These are phyloP conservation scores for Lasiodiplodia hormozganensis DNA, from an alignment of 2,329 filamentous ascomycete species.

Conservation along the genomic window DNA sequence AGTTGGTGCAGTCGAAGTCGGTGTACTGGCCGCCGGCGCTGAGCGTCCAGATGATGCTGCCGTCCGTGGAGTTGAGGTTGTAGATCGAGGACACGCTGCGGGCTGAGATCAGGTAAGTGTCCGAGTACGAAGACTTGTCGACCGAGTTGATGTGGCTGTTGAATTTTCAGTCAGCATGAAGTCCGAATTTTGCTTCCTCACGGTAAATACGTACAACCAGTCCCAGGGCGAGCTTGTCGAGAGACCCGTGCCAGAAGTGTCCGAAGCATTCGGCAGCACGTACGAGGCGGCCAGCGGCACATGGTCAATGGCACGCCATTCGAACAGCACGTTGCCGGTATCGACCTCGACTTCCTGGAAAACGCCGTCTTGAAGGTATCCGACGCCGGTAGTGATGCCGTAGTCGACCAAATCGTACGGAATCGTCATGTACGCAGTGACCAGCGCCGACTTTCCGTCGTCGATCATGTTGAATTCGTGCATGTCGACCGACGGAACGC, in stretches of 20 bases:
- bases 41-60: constrained; percentile 61
- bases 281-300: constrained; percentile 57
- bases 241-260: constrained; percentile 53
- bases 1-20: constrained; percentile 46
- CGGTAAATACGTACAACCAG: constrained; percentile 48
- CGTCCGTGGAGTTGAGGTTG: constrained; percentile 56
- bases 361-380: constrained; percentile 59
- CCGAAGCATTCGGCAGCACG: constrained; percentile 52
- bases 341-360: constrained; percentile 63
- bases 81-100: constrained; percentile 57
- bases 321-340: constrained; percentile 63
- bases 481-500: constrained; percentile 56
- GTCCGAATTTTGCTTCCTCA: background rate
- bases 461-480: constrained; percentile 59
- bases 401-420: constrained; percentile 55
- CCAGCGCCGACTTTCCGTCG: constrained; percentile 48
- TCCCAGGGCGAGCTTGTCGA: constrained; percentile 57
- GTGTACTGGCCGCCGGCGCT: constrained; percentile 32
- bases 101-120: constrained; percentile 62
- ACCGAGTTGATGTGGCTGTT: constrained; percentile 61
- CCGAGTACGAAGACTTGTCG: constrained; percentile 55
- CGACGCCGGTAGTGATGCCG: constrained; percentile 51
- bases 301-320: constrained; percentile 65
- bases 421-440: constrained; percentile 48
- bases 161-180: background rate